These are phyloP conservation scores for Poteriospumella lacustris DNA, from an alignment of 108 stramenopile species.

Conservation along the genomic window DNA sequence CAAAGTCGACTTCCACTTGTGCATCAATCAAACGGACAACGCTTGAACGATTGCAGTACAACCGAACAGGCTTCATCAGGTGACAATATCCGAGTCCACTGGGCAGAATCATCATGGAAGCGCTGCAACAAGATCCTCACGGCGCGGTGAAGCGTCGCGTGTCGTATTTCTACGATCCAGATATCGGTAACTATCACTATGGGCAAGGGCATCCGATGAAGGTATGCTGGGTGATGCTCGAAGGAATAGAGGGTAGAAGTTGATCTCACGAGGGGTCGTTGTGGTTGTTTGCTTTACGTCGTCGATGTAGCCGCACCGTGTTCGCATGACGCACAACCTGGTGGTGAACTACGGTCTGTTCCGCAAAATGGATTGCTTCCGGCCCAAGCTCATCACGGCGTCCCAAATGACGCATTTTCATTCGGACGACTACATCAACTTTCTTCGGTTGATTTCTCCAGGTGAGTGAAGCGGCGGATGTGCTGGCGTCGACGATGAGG, in stretches of 20 bases:
- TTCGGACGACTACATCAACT: conserved; percentile 98
- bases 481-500: neutral
- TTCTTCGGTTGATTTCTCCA: conserved; percentile 88
- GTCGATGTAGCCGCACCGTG: conserved; percentile 76
- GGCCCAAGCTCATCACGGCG: conserved; percentile 83
- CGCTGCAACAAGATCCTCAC: too few species aligned
- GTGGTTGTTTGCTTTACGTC: too few species aligned
- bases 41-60: too few species aligned
- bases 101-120: too few species aligned
- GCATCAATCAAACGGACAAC: too few species aligned
- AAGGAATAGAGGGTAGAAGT: too few species aligned
- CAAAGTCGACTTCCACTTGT: too few species aligned
- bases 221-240: neutral
- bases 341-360: conserved; percentile 97
- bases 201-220: conserved; percentile 92
- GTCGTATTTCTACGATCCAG: conserved; percentile 91
- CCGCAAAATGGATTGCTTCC: conserved; percentile 91
- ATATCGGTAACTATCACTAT: conserved; percentile 96
- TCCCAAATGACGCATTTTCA: conserved; percentile 95
- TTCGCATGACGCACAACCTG: conserved; percentile 98
- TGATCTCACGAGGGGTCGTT: too few species aligned
- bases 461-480: neutral
- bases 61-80: too few species aligned
- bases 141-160: conserved; percentile 75
- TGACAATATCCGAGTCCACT: too few species aligned